Evolutionary conservation across 2,329 filamentous ascomycete genomes (phyloP).

Genomic region (Botrytis paeoniae): DNA sequence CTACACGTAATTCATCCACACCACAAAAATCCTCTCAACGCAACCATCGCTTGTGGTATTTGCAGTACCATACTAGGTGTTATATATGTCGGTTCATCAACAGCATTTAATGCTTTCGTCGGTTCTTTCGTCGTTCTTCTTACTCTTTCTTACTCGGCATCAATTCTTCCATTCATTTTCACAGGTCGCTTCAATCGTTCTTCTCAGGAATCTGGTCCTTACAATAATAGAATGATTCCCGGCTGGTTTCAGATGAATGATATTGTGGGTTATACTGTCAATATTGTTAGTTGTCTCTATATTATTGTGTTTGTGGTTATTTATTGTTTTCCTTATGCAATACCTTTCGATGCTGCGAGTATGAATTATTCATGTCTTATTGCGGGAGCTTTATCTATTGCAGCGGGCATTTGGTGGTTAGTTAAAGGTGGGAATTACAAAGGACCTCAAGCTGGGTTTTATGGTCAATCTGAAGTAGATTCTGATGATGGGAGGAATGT

Average conservation of each 20-base stretch:
- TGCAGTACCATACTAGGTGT: slow-evolving; percentile 56
- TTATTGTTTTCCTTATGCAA: slow-evolving; percentile 55
- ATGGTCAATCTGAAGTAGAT: background rate
- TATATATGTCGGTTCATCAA: slow-evolving; percentile 64
- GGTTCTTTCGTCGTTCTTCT: slow-evolving; percentile 56
- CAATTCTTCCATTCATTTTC: slow-evolving; percentile 57
- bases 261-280: slow-evolving; percentile 48
- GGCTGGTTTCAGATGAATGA: slow-evolving; percentile 58
- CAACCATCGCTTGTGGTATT: slow-evolving; percentile 50
- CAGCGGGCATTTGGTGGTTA: slow-evolving; percentile 45
- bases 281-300: slow-evolving; percentile 52
- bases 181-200: slow-evolving; percentile 39
- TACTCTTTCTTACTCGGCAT: slow-evolving; percentile 58
- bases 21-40: slow-evolving; percentile 53
- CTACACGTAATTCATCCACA: slow-evolving; percentile 47
- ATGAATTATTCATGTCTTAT: slow-evolving; percentile 55
- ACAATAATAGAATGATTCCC: slow-evolving; percentile 44
- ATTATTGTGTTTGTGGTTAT: slow-evolving; percentile 61
- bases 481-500: background rate
- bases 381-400: slow-evolving; percentile 43
- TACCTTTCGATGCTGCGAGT: slow-evolving; percentile 45
- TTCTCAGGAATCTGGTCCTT: slow-evolving; percentile 17
- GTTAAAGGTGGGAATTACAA: slow-evolving; percentile 31
- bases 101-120: slow-evolving; percentile 66
- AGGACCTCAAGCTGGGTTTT: slow-evolving; percentile 26